Percentiles rank a stretch among this genome's conserved stretches.
These are phyloP conservation scores for Lippia alba DNA, from an alignment of 305 asterid species.

Conservation along the genomic window DNA sequence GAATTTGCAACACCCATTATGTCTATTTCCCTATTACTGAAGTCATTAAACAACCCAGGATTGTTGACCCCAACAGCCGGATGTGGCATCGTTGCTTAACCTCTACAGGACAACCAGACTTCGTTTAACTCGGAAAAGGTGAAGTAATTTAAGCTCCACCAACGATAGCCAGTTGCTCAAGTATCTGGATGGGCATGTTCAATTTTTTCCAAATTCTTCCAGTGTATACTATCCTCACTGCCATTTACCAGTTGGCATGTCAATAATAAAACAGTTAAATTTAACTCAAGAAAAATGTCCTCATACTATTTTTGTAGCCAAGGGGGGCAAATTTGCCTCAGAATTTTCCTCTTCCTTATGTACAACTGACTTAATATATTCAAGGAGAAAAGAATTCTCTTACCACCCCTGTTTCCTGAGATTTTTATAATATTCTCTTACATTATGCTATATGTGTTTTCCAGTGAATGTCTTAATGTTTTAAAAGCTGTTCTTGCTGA, in stretches of 20 bases:
- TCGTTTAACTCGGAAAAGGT: slow-evolving; percentile 45
- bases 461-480: too few species aligned
- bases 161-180: slow-evolving; percentile 31
- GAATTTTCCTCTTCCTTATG: slow-evolving; percentile 10
- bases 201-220: slow-evolving; percentile 13
- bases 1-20: slow-evolving; percentile 94
- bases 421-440: too few species aligned
- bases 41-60: slow-evolving; percentile 76
- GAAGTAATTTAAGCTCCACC: slow-evolving; percentile 29
- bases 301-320: slow-evolving; percentile 17
- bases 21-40: slow-evolving; percentile 92
- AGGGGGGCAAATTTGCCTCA: background rate
- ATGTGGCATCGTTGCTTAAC: slow-evolving; percentile 99
- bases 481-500: too few species aligned
- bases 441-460: too few species aligned
- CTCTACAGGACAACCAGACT: slow-evolving; percentile 97
- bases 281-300: slow-evolving; percentile 6
- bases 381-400: background rate
- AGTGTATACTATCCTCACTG: slow-evolving; percentile 39
- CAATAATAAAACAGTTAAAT: slow-evolving; percentile 23
- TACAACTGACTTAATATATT: background rate
- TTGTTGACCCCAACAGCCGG: slow-evolving; percentile 85
- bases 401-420: background rate
- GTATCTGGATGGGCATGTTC: background rate
- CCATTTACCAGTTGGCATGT: slow-evolving; percentile 27